Evolutionary conservation across 495 filamentous ascomycete genomes (phyloP), one percentile per base, ranked within the genome.

Genomic region (Elaphomyces granulatus): DNA sequence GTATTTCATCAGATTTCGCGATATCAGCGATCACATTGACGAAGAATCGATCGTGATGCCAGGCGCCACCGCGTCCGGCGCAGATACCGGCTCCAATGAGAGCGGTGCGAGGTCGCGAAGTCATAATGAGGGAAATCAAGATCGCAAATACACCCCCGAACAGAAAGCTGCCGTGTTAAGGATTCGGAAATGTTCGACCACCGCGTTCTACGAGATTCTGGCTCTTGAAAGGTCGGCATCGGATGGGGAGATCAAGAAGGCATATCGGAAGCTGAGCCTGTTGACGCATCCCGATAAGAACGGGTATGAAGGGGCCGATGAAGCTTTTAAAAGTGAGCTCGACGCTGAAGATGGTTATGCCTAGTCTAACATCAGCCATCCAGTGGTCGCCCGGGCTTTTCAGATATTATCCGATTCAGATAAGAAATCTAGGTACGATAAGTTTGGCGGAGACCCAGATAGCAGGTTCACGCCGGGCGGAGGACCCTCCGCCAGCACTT

Each of bases 261-360:
- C 90, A 2, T 98, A 98, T 63, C 72, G 87, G 51, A 95, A 95
- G 61, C 65, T 87, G 48, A 86, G 81, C 64, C 62, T 98, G 49
- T 64, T 94, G 50, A 95, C 88, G 41, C 90, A 98, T 67, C 90
- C 90, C 41, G 90, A 98, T 66, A 98, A 98, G 68, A 98, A 95
- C 66, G 87, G 85, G n/a, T 87, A 93, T 59, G 83, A 88, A 20
- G 79, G 87, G 23, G 87, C 90, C 40, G 90, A 94, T 59, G 90
- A 98, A 63, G 90, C 90, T 16, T 98, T 98, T 61, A 96, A 96
- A 63, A 61, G 78, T 83, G 55, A 63, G 77, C 68, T 30, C 15
- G 15, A 46, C 4, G 2, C 35, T 17, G 15, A n/a, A 30, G 8
- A 4, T 36, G 40, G n/a, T n/a, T n/a, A 21, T 37, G 10, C 15